Evolutionary conservation across 1,139 yeast species (phyloP), one percentile per base, ranked within the genome.

Genomic region (Candida glucosophila): DNA sequence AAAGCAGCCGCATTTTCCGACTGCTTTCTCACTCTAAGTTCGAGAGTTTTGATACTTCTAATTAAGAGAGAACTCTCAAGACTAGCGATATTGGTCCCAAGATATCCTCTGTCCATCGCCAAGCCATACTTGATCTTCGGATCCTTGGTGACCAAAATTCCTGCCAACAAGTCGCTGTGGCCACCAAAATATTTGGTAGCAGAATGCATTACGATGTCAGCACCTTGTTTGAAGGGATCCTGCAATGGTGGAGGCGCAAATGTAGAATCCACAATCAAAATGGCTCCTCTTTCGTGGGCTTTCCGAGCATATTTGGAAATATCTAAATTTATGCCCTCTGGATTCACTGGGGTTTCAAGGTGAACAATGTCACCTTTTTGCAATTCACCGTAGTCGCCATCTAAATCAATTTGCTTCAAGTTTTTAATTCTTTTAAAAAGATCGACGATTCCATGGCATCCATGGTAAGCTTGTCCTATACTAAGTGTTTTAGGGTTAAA

Each of bases 131-230:
- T 65, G 5, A 62, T 59, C 2, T 58, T 55, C 6, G 45, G 41
- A 33, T 73, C 72, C 46, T 77, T 74, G 8, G 81, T 76, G 8
- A 76, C 73, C 19, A 86, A 55, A 7, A 79, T 64, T 12, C 96
- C 96, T 4, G 94, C 88, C 24, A 88, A 60, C 27, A 85, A 55
- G 49, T 88, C 96, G n/a, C 94, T 80, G 50, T 86, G 95, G 12
- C 96, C 96, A 19, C 94, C 95, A 46, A 85, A 77, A 52, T 76
- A 88, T 49, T 86, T 86, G 3, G 95, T 83, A 1, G 88, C 95
- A 1, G 95, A 82, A 52, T 86, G 95, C 73, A 88, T 58, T 10
- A 86, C 73, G 41, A 82, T 52, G 49, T 86, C 95, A 17, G 79
- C 94, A 22, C 90, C 95, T 20, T 22, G 22, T 16, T 20, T 23